phyloP scores from a whole-genome alignment of 208 protist species.

The Acanthamoeba polyphaga region DNA sequence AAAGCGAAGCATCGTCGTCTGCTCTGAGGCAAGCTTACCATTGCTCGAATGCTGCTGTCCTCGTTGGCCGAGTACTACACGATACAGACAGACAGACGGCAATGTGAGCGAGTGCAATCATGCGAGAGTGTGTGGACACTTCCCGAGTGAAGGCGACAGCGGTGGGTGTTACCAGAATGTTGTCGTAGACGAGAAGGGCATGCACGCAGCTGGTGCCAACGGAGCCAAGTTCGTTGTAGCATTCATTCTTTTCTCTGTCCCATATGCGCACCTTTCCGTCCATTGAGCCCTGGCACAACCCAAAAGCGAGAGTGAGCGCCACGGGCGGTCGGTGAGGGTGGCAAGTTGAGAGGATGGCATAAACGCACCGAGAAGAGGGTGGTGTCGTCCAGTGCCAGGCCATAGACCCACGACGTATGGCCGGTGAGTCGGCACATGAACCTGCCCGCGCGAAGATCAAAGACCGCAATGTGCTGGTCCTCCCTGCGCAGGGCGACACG shows the following conservation, averaged over 20 bases:
- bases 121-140: not conserved
- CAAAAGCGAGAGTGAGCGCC: not conserved
- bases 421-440: slow-evolving; percentile 27
- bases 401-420: slow-evolving; percentile 47
- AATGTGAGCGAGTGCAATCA: not conserved
- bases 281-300: slow-evolving; percentile 15
- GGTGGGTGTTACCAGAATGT: not conserved
- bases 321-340: no score
- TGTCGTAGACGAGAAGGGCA: slow-evolving; percentile 11
- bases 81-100: no score
- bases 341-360: no score
- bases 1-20: no score
- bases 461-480: slow-evolving; percentile 42
- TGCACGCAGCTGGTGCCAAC: slow-evolving; percentile 56
- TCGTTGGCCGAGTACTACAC: slow-evolving; percentile 35
- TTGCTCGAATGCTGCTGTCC: slow-evolving; percentile 31
- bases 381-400: not conserved
- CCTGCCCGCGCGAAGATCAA: slow-evolving; percentile 56
- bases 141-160: no score
- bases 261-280: slow-evolving; percentile 31
- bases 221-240: slow-evolving; percentile 6
- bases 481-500: not conserved
- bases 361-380: slow-evolving; percentile 23
- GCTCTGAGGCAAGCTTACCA: not conserved
- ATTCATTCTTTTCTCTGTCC: slow-evolving; percentile 51